Evolutionary conservation across 2,329 filamentous ascomycete species (phyloP).

Genomic region (Rugonectria rugulosa): DNA sequence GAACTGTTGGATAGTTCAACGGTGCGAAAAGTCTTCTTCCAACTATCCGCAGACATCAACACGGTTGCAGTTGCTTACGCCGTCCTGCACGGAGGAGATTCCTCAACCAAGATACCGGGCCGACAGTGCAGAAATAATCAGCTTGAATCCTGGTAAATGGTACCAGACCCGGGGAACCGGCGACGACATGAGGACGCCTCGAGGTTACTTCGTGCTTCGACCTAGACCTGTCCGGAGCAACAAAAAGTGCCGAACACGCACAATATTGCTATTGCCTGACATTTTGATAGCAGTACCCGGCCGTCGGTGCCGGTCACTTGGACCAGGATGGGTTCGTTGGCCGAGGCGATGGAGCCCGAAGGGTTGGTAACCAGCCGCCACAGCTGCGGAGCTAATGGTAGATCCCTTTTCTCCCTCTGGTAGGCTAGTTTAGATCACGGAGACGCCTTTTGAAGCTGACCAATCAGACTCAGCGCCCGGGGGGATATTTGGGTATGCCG

Average conservation of each 20-base stretch:
- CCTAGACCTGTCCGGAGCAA: not conserved
- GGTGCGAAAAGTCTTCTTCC: no score
- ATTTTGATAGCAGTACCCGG: no score
- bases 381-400: slow-evolving; percentile 27
- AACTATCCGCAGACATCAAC: no score
- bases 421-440: slow-evolving; percentile 12
- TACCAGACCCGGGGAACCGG: not conserved
- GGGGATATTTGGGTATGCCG: not conserved
- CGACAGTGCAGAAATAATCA: not conserved
- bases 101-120: not conserved
- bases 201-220: not conserved
- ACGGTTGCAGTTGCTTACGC: no score
- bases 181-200: not conserved
- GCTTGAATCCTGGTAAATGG: no score
- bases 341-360: slow-evolving; percentile 24
- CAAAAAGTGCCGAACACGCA: slow-evolving; percentile 10
- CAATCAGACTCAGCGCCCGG: slow-evolving; percentile 3
- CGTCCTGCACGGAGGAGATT: no score
- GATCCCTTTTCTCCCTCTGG: slow-evolving; percentile 30
- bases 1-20: no score
- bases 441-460: slow-evolving; percentile 3
- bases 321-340: slow-evolving; percentile 15
- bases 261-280: slow-evolving; percentile 7
- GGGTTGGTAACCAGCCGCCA: slow-evolving; percentile 33
- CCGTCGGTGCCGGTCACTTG: slow-evolving; percentile 3